phyloP scores from a whole-genome alignment of 371 early-diverging fungal species.

The Mortierella sp. region DNA sequence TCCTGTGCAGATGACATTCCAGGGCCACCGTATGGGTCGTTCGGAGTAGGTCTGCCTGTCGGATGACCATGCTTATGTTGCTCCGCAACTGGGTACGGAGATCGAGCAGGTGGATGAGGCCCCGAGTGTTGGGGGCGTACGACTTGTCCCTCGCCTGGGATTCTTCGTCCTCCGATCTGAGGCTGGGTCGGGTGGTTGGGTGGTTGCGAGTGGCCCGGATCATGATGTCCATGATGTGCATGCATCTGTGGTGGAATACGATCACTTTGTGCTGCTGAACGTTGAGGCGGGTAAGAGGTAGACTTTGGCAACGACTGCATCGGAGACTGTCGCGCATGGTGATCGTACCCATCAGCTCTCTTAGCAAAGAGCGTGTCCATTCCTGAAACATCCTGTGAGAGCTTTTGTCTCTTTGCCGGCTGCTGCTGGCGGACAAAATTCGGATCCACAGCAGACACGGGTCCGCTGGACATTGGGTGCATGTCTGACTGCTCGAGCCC shows the following conservation, averaged over 20 bases:
- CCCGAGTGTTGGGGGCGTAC: constrained; percentile 7
- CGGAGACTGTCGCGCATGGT: constrained; percentile 27
- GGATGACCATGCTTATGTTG: constrained; percentile 6
- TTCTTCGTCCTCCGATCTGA: constrained; percentile 6
- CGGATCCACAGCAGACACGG: not conserved
- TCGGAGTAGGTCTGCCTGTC: constrained; percentile 1
- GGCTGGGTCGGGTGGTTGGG: constrained; percentile 8
- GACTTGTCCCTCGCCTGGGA: constrained; percentile 7
- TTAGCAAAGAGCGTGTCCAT: constrained; percentile 1
- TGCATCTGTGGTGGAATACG: constrained; percentile 26
- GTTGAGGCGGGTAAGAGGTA: constrained; percentile 10
- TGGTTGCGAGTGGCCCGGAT: constrained; percentile 1
- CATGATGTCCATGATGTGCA: not conserved
- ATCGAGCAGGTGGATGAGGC: not conserved
- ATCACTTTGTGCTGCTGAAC: constrained; percentile 15
- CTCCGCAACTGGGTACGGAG: constrained; percentile 10
- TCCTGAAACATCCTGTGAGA: constrained; percentile 20
- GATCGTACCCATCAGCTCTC: constrained; percentile 24
- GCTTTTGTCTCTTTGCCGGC: constrained; percentile 28
- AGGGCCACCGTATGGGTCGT: constrained; percentile 12
- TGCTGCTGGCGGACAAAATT: constrained; percentile 14
- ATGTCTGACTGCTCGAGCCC: constrained; percentile 1
- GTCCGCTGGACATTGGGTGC: not conserved
- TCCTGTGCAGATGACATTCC: constrained; percentile 10
- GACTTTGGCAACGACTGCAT: constrained; percentile 11